Conservation (phyloP, 371 early-diverging fungal species). For the Blastocladiella emersonii region DNA sequence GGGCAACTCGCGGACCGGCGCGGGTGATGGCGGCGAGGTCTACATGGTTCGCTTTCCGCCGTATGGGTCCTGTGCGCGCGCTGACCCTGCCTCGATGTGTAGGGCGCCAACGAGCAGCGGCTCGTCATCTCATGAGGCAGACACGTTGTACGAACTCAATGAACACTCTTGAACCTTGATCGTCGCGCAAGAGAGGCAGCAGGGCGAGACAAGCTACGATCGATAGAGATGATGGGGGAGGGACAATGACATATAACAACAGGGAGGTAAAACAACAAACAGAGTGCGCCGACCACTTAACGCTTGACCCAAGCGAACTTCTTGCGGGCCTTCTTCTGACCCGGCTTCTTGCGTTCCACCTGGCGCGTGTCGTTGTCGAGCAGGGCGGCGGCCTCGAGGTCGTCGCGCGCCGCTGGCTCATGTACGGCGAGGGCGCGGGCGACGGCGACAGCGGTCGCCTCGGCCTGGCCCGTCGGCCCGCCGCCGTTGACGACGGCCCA, state of each 20-base stretch:
- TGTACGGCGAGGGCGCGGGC: slow-evolving; percentile 64
- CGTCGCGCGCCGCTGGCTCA: slow-evolving; percentile 35
- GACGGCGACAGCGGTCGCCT: slow-evolving; percentile 72
- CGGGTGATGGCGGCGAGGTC: background rate
- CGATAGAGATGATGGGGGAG: too few relatives aligned
- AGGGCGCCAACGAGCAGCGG: slow-evolving; percentile 5
- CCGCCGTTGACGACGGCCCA: slow-evolving; percentile 79
- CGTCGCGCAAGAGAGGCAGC: too few relatives aligned
- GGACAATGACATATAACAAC: too few relatives aligned
- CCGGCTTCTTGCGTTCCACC: slow-evolving; percentile 95
- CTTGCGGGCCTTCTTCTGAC: slow-evolving; percentile 86
- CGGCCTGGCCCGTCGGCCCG: slow-evolving; percentile 76
- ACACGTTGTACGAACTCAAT: too few relatives aligned
- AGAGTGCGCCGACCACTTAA: background rate
- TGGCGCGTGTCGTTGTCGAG: slow-evolving; percentile 67
- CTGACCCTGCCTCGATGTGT: too few relatives aligned
- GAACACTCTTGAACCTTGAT: too few relatives aligned
- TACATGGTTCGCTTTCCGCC: background rate
- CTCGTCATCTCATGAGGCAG: slow-evolving; percentile 1
- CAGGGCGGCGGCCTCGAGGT: slow-evolving; percentile 1
- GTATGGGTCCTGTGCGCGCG: too few relatives aligned
- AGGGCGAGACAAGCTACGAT: too few relatives aligned
- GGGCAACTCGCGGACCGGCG: too few relatives aligned
- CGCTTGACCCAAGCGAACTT: slow-evolving; percentile 67
- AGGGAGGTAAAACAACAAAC: too few relatives aligned